Evolutionary conservation across 1,284 basidiomycete species (phyloP).

Genomic region (Afroboletus lepidellus): DNA sequence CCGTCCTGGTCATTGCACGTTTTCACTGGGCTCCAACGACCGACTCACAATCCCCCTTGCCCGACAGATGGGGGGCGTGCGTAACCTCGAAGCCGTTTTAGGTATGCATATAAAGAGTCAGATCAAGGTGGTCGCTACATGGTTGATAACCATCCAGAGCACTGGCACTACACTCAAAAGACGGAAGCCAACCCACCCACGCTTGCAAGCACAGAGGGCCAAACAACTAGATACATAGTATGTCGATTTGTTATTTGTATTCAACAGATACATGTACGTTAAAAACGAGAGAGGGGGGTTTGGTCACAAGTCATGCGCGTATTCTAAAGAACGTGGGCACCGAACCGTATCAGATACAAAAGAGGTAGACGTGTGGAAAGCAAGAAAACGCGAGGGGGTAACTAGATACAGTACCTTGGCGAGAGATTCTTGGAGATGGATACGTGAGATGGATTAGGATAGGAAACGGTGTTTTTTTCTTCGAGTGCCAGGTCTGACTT

Average conservation of each 20-base stretch:
- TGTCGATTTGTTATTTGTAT: not conserved
- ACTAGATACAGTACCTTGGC: constrained; percentile 10
- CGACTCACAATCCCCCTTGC: too few relatives aligned
- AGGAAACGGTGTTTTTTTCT: not conserved
- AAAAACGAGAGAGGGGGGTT: constrained; percentile 18
- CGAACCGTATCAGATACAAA: constrained; percentile 16
- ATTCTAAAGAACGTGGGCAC: constrained; percentile 11
- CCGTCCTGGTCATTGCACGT: too few relatives aligned
- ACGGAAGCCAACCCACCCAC: too few relatives aligned
- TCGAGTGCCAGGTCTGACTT: not conserved
- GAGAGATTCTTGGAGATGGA: constrained; percentile 5
- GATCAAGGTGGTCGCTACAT: too few relatives aligned
- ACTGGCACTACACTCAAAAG: too few relatives aligned
- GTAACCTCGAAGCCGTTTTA: too few relatives aligned
- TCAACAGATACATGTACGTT: constrained; percentile 23
- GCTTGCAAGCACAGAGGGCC: too few relatives aligned
- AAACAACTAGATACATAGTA: not conserved
- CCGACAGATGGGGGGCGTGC: too few relatives aligned
- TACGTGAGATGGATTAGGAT: constrained; percentile 3
- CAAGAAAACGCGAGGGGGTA: constrained; percentile 6
- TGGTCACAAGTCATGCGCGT: constrained; percentile 4
- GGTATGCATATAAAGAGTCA: too few relatives aligned
- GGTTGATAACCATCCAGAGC: too few relatives aligned
- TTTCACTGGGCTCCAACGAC: too few relatives aligned
- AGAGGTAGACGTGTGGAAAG: constrained; percentile 2